Base-by-base conservation (phyloP, 495 filamentous ascomycete species). In the Talaromyces borbonicus region DNA sequence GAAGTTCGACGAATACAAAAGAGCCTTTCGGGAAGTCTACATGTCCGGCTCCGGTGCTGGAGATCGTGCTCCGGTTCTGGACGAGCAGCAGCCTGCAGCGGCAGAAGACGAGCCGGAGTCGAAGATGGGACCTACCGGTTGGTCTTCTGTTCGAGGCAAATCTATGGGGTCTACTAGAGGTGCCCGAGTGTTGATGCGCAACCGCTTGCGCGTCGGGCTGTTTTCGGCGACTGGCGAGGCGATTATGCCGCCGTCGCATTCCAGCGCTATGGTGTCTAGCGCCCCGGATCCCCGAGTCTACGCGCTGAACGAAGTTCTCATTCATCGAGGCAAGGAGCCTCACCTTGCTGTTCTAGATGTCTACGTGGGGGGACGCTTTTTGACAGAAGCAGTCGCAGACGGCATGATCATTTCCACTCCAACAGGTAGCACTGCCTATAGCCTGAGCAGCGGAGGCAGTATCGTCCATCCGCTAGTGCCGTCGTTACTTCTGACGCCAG, bases 351-450 rank as follows among this genome's bases (percentile, higher is more conserved):
- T 95, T 48, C 77, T 98, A 50, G 85, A 90, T 49, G 83, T 98
- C 30, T 92, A 74, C 57, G 78, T 97, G 27, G 86, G 85, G 48
- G 79, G 80, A 8, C 80, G 87, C 40, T 88, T 88, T 52, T 69
- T 98, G 18, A 98, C 92, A 3, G 87, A 93, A 54, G 87, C 85
- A 0, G 88, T 96, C 20, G 87, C 89, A 1, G 92, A 98, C 55
- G 92, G 92, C 41, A 90, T 98, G 52, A 87, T 98, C 31, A 81
- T 96, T 35, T 85, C 80, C 23, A 95, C 92, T 0, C 92, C 92
- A 0, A 98, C 92, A 0, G 92, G 92, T 4, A 90, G 84, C 46
- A 98, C 92, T 0, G 93, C 92, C 1, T 98, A 97, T 69, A 89
- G 81, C 19, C 74, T 98, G n/a, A 86, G 80, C 52, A 81, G 81